Conservation (phyloP, 495 filamentous ascomycete genomes). For the Aspergillus hancockii region DNA sequence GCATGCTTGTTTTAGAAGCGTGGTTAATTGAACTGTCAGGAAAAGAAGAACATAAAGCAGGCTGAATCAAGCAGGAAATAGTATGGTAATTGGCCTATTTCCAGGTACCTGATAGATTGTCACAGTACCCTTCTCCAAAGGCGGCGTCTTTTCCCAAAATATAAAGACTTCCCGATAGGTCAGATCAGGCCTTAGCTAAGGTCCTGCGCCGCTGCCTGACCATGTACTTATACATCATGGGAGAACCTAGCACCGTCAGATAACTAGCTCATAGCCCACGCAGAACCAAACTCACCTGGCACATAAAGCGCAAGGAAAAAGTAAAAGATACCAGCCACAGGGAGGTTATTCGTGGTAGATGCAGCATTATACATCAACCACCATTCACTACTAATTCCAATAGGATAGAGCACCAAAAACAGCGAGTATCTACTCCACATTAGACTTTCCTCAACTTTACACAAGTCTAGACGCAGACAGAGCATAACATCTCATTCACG, state of each 20-base stretch:
- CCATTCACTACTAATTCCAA: slow-evolving; percentile 53
- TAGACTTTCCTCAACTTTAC: background rate
- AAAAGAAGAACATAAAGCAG: no score
- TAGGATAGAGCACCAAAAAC: slow-evolving; percentile 54
- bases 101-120: background rate
- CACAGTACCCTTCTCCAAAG: background rate
- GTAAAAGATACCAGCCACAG: slow-evolving; percentile 31
- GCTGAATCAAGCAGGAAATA: no score
- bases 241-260: slow-evolving; percentile 53
- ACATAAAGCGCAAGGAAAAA: slow-evolving; percentile 64
- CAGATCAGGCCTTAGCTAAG: slow-evolving; percentile 6
- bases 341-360: slow-evolving; percentile 20
- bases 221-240: slow-evolving; percentile 82
- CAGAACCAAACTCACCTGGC: slow-evolving; percentile 69
- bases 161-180: background rate
- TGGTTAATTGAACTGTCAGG: no score
- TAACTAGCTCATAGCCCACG: no score
- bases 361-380: slow-evolving; percentile 48
- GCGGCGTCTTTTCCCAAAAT: no score
- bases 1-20: no score
- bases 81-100: no score
- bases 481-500: background rate
- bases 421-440: slow-evolving; percentile 46
- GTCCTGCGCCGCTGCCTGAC: slow-evolving; percentile 69
- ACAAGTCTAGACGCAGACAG: no score